Percentiles rank a stretch among this genome's conserved stretches.
Evolutionary conservation across 2,329 filamentous ascomycete species (phyloP).

Genomic region (Calonectria multiphialidica): DNA sequence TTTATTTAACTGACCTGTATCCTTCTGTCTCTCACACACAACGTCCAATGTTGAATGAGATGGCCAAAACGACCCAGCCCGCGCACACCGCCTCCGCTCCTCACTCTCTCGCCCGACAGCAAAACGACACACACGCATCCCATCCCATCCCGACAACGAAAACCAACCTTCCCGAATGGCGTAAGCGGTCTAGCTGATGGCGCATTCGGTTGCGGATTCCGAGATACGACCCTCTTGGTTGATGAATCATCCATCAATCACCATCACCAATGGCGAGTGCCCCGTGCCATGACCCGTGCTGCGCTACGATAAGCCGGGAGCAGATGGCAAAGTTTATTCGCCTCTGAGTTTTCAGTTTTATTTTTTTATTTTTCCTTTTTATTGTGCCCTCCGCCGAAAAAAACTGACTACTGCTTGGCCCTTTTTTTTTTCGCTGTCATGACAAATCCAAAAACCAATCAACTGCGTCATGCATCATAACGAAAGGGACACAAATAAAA

Average conservation of each 20-base stretch:
- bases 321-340: slow-evolving; percentile 1
- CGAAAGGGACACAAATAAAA: not conserved
- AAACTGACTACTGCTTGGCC: not conserved
- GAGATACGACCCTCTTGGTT: slow-evolving; percentile 2
- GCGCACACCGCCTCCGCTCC: not conserved
- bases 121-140: not conserved
- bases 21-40: not conserved
- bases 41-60: not conserved
- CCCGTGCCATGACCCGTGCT: not conserved
- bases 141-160: not conserved
- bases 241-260: slow-evolving; percentile 23
- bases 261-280: not conserved
- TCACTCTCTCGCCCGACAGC: not conserved
- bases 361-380: not conserved
- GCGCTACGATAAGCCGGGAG: slow-evolving; percentile 4
- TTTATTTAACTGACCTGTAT: not conserved
- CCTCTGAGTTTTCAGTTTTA: not conserved
- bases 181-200: slow-evolving; percentile 22
- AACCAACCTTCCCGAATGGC: not conserved
- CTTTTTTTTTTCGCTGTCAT: not conserved
- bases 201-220: slow-evolving; percentile 18
- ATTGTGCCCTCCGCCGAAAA: not conserved
- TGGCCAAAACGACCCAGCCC: not conserved
- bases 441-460: slow-evolving; percentile 8
- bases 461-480: not conserved